Evolutionary conservation across 1,284 basidiomycete genomes (phyloP).

Genomic region (Ceratobasidium sp.): DNA sequence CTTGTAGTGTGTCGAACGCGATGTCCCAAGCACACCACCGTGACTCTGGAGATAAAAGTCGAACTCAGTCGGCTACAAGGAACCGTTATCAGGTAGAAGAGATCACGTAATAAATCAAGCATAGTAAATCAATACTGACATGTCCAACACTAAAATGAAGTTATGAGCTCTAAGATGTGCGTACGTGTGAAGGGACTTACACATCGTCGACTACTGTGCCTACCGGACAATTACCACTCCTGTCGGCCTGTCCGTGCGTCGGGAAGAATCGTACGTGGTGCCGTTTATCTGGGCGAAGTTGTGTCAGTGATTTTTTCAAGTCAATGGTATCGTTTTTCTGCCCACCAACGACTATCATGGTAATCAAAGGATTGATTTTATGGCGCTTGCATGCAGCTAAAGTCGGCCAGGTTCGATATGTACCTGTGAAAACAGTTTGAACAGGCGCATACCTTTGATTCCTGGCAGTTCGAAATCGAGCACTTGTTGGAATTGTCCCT

Average conservation of each 20-base stretch:
- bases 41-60: slow-evolving; percentile 72
- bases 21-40: slow-evolving; percentile 51
- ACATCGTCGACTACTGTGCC: slow-evolving; percentile 72
- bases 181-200: background rate
- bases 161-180: background rate
- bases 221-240: slow-evolving; percentile 53
- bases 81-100: background rate
- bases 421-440: background rate
- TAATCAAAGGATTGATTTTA: slow-evolving; percentile 48
- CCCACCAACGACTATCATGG: slow-evolving; percentile 49
- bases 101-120: too few relatives aligned
- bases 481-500: slow-evolving; percentile 42
- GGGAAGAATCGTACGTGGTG: slow-evolving; percentile 70
- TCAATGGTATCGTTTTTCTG: background rate
- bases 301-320: too few relatives aligned
- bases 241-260: slow-evolving; percentile 64
- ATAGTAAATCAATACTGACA: slow-evolving; percentile 56
- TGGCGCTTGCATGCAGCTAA: slow-evolving; percentile 44
- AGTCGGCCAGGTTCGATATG: background rate
- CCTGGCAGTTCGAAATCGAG: slow-evolving; percentile 32
- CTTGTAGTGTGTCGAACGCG: slow-evolving; percentile 47
- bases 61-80: slow-evolving; percentile 62
- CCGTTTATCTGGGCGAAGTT: slow-evolving; percentile 48
- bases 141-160: slow-evolving; percentile 20
- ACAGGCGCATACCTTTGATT: slow-evolving; percentile 64